Evolutionary conservation across 2,329 filamentous ascomycete species (phyloP), one percentile per base, ranked within the genome.

Genomic region (Cylindrodendrum hubeiense): DNA sequence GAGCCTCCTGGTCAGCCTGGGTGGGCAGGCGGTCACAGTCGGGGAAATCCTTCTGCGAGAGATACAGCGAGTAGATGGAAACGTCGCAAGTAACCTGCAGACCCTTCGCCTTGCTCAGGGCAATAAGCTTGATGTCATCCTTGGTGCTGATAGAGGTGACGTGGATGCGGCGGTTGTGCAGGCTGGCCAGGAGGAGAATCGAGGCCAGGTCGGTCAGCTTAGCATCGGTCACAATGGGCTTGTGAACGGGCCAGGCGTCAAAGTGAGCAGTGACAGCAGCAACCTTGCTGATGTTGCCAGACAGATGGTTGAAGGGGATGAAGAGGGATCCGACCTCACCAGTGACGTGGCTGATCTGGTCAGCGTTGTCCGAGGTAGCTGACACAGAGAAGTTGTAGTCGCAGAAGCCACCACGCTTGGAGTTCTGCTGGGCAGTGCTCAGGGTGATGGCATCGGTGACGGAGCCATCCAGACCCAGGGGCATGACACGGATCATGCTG

Each of bases 201-300:
- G 92, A 94, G n/a, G 92, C 92, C 64, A 95, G 85, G 74, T 95
- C 92, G 1, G 91, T 93, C 60, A 90, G 89, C 83, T 93, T 93
- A 55, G 92, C 93, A 79, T 95, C 92, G 0, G 93, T 95, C 74
- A 95, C 84, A 73, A 95, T 93, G 53, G 92, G 91, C 83, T 95
- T 95, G 83, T 89, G 90, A 4, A 85, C 83, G 37, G 92, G 92
- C 92, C 92, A 95, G 24, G 89, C 86, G 66, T 90, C 90, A 74
- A 95, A 95, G 82, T 95, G 92, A 65, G 90, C 88, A 57, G 91
- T 93, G 67, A 94, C 91, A 10, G 92, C 89, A 21, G 92, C 91
- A 49, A 94, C 92, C 83, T 93, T 93, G 86, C 89, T 94, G 78
- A 95, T 94, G 79, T 94, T 95, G 72, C 91, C 92, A 65, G 91